phyloP scores from a whole-genome alignment of 495 filamentous ascomycete species.

The Lophium mytilinum region DNA sequence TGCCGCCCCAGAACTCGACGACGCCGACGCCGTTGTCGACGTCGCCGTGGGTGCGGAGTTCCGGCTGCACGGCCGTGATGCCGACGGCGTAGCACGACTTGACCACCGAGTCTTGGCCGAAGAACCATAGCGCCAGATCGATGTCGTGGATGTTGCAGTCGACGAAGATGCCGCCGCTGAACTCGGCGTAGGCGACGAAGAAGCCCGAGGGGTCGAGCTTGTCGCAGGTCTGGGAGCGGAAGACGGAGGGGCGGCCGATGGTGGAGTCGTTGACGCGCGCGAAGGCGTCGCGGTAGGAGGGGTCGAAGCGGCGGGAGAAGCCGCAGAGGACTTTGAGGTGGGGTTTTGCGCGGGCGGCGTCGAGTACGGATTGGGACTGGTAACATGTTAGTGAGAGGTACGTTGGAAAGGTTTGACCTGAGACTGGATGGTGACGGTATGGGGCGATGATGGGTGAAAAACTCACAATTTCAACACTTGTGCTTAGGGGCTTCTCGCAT shows the following conservation, averaged over 20 bases:
- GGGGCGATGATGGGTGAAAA: not conserved
- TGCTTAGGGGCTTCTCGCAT: conserved; percentile 40
- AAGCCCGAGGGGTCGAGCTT: conserved; percentile 38
- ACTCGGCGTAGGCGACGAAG: conserved; percentile 39
- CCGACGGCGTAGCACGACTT: conserved; percentile 43
- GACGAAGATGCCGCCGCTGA: conserved; percentile 42
- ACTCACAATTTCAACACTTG: conserved; percentile 24
- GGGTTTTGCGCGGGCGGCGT: conserved; percentile 30
- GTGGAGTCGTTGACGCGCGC: conserved; percentile 21
- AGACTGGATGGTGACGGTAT: not conserved
- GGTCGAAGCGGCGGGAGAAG: conserved; percentile 39
- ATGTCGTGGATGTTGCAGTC: conserved; percentile 44
- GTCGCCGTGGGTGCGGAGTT: conserved; percentile 50
- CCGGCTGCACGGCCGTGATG: conserved; percentile 54
- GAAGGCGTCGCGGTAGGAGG: conserved; percentile 32
- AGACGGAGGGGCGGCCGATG: conserved; percentile 37
- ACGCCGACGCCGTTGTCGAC: conserved; percentile 56
- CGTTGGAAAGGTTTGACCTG: too few relatives aligned
- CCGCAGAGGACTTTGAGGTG: conserved; percentile 37
- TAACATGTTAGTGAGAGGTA: too few relatives aligned
- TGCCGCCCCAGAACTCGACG: conserved; percentile 54
- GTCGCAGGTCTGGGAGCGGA: conserved; percentile 42
- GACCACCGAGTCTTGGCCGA: conserved; percentile 28
- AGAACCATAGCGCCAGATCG: conserved; percentile 41
- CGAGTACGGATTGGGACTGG: conserved; percentile 32